Percentiles rank a stretch among this genome's conserved stretches.
These are phyloP conservation scores for Fraxinus baroniana DNA, from an alignment of 305 asterid genomes.

Conservation along the genomic window DNA sequence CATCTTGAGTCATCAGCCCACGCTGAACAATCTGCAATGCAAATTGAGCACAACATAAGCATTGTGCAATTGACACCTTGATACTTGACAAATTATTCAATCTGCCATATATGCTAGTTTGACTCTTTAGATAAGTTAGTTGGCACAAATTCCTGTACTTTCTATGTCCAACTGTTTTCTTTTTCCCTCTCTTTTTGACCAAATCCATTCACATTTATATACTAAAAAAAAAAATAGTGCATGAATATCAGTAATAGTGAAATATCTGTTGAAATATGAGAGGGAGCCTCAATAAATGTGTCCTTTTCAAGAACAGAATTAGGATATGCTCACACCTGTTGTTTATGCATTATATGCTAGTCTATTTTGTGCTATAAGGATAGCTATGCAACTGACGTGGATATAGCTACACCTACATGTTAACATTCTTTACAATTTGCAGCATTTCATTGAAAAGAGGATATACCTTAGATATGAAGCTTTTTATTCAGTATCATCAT, in stretches of 20 bases:
- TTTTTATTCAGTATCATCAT: not conserved
- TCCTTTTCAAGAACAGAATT: not conserved
- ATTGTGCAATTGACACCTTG: not conserved
- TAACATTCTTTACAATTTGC: not conserved
- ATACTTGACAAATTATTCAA: not conserved
- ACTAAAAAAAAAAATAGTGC: not conserved
- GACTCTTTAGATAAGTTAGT: not conserved
- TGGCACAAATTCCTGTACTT: not conserved
- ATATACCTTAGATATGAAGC: not conserved
- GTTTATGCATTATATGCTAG: not conserved
- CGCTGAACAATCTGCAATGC: constrained; percentile 60
- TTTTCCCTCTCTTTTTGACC: not conserved
- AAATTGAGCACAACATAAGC: constrained; percentile 19
- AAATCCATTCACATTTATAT: not conserved
- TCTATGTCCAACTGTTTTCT: not conserved
- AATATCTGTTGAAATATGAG: not conserved
- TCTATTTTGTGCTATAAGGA: not conserved
- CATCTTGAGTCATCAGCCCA: constrained; percentile 79
- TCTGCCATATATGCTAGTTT: not conserved
- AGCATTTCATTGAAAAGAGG: not conserved
- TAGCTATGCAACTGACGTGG: not conserved
- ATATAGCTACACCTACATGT: not conserved
- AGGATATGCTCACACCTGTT: not conserved
- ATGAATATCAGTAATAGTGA: not conserved
- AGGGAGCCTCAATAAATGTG: not conserved